A percentile compares a stretch with the other conserved stretches of the same genome.
Conservation (phyloP, 2,329 filamentous ascomycete genomes). For the Eutypella sp. region DNA sequence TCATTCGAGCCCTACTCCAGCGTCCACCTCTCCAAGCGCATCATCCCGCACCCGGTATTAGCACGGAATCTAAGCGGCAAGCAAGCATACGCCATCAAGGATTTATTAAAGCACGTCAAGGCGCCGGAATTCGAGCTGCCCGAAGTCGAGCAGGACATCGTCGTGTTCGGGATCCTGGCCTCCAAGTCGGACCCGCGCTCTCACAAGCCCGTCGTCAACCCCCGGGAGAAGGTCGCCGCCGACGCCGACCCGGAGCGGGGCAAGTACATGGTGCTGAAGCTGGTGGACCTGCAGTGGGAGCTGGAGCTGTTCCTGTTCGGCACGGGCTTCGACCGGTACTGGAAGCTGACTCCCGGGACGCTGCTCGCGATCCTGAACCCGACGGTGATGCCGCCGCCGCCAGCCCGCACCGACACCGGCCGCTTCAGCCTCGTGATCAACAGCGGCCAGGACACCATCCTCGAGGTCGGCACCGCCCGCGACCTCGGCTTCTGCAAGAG, state of each 20-base stretch:
- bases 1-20: constrained; percentile 81
- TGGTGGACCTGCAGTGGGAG: constrained; percentile 87
- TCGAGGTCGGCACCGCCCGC: constrained; percentile 80
- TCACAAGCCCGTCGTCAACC: constrained; percentile 43
- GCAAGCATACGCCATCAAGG: constrained; percentile 71
- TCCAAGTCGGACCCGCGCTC: constrained; percentile 77
- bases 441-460: constrained; percentile 79
- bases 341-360: constrained; percentile 89
- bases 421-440: constrained; percentile 81
- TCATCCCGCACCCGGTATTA: constrained; percentile 75
- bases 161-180: constrained; percentile 82
- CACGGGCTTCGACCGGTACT: constrained; percentile 84
- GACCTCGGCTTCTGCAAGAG: constrained; percentile 88
- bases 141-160: constrained; percentile 78
- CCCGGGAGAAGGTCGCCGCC: constrained; percentile 42
- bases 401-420: constrained; percentile 69
- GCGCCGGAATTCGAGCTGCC: constrained; percentile 78
- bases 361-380: constrained; percentile 91
- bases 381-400: constrained; percentile 79
- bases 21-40: constrained; percentile 75
- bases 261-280: constrained; percentile 88
- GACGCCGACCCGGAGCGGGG: constrained; percentile 55
- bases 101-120: constrained; percentile 76
- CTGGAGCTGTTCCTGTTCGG: constrained; percentile 90
- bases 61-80: constrained; percentile 74